Evolutionary conservation across 768 basidiomycete genomes (phyloP).

Genomic region (Kwoniella heveanensis): DNA sequence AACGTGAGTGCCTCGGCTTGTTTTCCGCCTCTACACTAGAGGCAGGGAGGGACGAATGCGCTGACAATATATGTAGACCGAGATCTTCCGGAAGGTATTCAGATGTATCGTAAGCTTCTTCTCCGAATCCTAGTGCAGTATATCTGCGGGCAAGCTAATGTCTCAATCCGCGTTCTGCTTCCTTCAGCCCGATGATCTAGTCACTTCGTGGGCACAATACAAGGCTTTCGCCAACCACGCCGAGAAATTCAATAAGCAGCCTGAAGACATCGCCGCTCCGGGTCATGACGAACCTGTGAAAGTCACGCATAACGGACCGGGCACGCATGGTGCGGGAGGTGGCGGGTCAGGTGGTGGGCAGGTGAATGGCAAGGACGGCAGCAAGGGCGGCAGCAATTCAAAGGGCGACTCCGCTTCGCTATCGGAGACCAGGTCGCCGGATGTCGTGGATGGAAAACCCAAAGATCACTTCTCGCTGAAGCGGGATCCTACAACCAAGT

Average conservation of each 20-base stretch:
- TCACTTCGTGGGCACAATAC: constrained; percentile 94
- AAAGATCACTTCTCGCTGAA: constrained; percentile 4
- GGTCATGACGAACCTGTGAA: constrained; percentile 50
- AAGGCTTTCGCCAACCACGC: constrained; percentile 70
- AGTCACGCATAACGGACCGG: constrained; percentile 51
- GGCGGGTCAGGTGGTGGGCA: constrained; percentile 56
- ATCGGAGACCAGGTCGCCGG: constrained; percentile 17
- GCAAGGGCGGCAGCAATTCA: constrained; percentile 12
- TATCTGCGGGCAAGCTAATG: no score
- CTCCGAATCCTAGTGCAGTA: not conserved
- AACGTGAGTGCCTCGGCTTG: constrained; percentile 65
- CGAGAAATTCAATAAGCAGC: constrained; percentile 55
- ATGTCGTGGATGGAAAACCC: constrained; percentile 22
- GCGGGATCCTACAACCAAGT: constrained; percentile 23
- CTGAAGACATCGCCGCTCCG: constrained; percentile 51
- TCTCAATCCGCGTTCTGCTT: no score
- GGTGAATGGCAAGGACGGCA: constrained; percentile 43
- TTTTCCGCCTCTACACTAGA: no score
- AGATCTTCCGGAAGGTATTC: constrained; percentile 94
- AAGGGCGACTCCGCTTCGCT: not conserved
- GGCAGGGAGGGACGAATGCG: no score
- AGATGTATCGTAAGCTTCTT: constrained; percentile 63
- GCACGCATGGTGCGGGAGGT: constrained; percentile 57
- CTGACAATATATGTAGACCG: constrained; percentile 78
- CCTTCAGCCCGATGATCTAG: constrained; percentile 82